A percentile compares a stretch with the other conserved stretches of the same genome.
These are phyloP conservation scores for Ceratocystis colombiana DNA, from an alignment of 2,329 filamentous ascomycete genomes.

Conservation along the genomic window DNA sequence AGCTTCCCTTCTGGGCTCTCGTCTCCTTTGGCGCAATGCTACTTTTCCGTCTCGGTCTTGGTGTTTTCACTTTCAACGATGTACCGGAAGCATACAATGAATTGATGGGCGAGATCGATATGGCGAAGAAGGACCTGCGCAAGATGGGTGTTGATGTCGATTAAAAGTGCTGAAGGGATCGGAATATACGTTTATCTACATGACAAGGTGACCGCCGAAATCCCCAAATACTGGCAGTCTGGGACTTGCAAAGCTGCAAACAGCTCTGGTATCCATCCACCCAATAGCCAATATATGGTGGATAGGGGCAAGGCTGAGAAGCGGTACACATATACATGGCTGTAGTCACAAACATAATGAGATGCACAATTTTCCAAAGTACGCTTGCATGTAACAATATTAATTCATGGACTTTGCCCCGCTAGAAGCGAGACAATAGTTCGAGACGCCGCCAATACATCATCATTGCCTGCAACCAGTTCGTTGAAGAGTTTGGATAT, in stretches of 20 bases:
- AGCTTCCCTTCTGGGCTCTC: constrained; percentile 90
- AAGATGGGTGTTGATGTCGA: constrained; percentile 69
- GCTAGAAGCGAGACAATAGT: constrained; percentile 49
- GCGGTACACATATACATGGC: background rate
- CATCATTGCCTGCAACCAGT: constrained; percentile 46
- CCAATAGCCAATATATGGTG: background rate
- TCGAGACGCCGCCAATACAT: constrained; percentile 47
- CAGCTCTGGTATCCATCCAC: background rate
- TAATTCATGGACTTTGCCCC: constrained; percentile 16
- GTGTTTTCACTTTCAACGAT: constrained; percentile 94
- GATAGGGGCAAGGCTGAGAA: background rate
- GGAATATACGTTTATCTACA: background rate
- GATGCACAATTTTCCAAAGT: background rate
- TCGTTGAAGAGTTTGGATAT: constrained; percentile 52
- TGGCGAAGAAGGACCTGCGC: constrained; percentile 64
- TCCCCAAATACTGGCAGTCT: background rate
- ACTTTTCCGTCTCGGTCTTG: constrained; percentile 81
- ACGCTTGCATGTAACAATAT: background rate
- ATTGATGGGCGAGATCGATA: constrained; percentile 72
- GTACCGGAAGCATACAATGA: constrained; percentile 77
- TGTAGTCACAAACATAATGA: constrained; percentile 2
- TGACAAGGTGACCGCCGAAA: background rate
- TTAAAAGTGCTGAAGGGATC: constrained; percentile 34
- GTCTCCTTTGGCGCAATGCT: constrained; percentile 88
- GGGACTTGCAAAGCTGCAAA: background rate